Base-by-base conservation (phyloP, 2,329 filamentous ascomycete species). In the Aspergillus brasiliensis region DNA sequence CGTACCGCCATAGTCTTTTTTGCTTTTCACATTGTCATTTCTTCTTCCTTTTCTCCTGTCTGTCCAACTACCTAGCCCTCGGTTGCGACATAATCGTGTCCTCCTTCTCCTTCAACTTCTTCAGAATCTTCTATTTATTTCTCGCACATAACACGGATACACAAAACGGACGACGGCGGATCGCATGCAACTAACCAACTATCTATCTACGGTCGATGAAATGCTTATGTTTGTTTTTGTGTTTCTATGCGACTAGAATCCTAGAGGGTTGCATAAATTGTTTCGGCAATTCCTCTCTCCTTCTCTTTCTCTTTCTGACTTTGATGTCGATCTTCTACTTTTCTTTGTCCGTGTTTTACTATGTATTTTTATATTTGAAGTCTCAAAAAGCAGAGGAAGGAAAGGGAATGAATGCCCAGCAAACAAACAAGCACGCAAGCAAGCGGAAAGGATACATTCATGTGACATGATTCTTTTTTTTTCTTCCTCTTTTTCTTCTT, bases 1-100 rank as follows among this genome's bases (percentile, higher is more conserved):
- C 25, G 75, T 78, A 11, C 77, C 76, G 17, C 67, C 67, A 52
- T 75, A 58, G 44, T 38, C 52, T 21, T 31, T n/a, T n/a, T 51
- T 40, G 5, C 13, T 21, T 21, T 31, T 19, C 27, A 52, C 19
- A 55, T 37, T 56, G n/a, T n/a, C n/a, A 54, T 61, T 46, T 21
- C 31, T 54, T n/a, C n/a, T 61, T 59, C 21, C 13, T 51, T 54
- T 23, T 46, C 31, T 31, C 42, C 51, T 44, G 55, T 52, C 21
- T 44, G 3, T 25, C 21, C 15, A 13, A 15, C 44, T 48, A 23
- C 44, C 11, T 23, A 23, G 3, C 44, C 25, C 25, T 25, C 25
- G 25, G 25, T 25, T 25, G 25, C 25, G 25, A 46, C 42, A 13
- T 19, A 19, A 19, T 46, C 42, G 8, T n/a, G 42, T n/a, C 8